phyloP scores from a whole-genome alignment of 2,329 filamentous ascomycete genomes.

The Trichoderma aggressivum region DNA sequence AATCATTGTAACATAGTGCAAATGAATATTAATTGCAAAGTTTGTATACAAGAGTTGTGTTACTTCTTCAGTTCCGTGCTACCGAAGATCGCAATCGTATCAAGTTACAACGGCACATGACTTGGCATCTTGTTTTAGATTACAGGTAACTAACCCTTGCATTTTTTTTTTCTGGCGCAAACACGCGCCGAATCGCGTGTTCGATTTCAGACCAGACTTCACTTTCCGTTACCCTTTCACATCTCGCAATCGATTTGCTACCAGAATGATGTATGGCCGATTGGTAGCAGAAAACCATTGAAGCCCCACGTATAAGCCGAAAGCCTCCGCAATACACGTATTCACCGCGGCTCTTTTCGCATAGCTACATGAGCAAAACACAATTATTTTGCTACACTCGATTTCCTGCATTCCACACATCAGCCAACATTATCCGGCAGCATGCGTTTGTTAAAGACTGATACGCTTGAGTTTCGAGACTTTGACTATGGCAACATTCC shows the following conservation, averaged over 20 bases:
- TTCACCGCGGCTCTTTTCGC: background rate
- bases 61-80: background rate
- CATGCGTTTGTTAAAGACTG: conserved; percentile 2
- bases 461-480: background rate
- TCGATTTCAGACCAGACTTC: background rate
- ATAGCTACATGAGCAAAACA: background rate
- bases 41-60: background rate
- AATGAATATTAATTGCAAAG: background rate
- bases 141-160: background rate
- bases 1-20: background rate
- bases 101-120: background rate
- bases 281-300: background rate
- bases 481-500: background rate
- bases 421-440: background rate
- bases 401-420: background rate
- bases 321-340: background rate
- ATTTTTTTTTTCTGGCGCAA: background rate
- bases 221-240: background rate
- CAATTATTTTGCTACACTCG: background rate
- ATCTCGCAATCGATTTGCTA: background rate
- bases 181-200: background rate
- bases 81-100: background rate
- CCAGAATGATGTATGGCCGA: background rate
- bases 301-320: background rate
- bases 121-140: background rate